These are phyloP conservation scores for Lachnellula subtilissima DNA, from an alignment of 2,329 filamentous ascomycete genomes.

Conservation along the genomic window DNA sequence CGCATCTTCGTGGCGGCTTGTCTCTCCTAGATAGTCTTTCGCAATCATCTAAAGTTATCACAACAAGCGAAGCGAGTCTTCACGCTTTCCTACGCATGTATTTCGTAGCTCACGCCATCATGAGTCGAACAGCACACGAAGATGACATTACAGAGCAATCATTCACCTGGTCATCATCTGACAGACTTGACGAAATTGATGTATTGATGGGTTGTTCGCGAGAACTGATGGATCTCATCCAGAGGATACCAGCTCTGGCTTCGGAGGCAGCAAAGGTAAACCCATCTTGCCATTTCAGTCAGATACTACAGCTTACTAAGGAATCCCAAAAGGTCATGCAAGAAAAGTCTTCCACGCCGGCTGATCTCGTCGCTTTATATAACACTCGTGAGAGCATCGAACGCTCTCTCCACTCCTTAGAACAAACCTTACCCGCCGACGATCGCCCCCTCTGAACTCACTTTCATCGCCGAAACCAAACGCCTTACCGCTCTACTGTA, in stretches of 20 bases:
- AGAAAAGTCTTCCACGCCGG: too few species aligned
- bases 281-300: too few species aligned
- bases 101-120: constrained; percentile 1
- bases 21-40: not conserved
- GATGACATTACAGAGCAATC: not conserved
- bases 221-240: not conserved
- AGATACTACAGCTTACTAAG: too few species aligned
- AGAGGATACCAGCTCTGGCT: not conserved
- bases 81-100: constrained; percentile 1
- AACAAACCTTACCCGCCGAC: not conserved
- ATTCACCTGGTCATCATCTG: not conserved
- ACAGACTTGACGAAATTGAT: constrained; percentile 2
- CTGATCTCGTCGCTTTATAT: too few species aligned
- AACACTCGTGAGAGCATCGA: too few species aligned
- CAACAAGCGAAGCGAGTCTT: not conserved
- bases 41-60: not conserved
- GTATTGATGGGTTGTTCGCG: constrained; percentile 3
- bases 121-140: not conserved
- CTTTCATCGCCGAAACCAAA: not conserved
- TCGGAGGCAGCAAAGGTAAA: not conserved
- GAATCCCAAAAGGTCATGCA: too few species aligned
- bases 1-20: not conserved
- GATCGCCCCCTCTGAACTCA: not conserved
- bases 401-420: too few species aligned
- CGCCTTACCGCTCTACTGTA: not conserved